Base-by-base conservation (phyloP, 495 filamentous ascomycete species). In the Penicillium macrosclerotiorum region DNA sequence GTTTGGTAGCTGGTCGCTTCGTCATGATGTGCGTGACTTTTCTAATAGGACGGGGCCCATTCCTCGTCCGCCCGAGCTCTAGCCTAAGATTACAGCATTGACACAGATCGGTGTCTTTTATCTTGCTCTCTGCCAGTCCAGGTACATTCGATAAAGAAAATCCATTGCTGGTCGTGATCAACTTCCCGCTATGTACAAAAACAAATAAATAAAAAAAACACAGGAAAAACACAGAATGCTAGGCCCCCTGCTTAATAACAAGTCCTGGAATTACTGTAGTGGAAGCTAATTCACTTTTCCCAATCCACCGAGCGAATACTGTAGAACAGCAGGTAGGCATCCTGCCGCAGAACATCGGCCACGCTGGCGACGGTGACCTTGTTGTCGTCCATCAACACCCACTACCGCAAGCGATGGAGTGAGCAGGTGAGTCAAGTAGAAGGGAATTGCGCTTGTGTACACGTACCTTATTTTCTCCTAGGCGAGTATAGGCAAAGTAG, bases 341-440 rank as follows among this genome's bases (percentile, higher is more conserved):
- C 76, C 30, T 85, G 86, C 19, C 74, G 78, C 18, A 96, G 75
- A 6, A 95, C 91, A 40, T 95, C 84, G 5, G 81, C 78, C 54
- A 90, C 87, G 13, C 73, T 75, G 16, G 86, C 89, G 37, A 88
- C 53, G 36, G 88, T 89, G 33, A 96, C 90, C 59, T 86, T 86
- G 59, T 89, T 89, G 63, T 96, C 91, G 52, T 96, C 90, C 72
- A 95, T 95, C 22, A 81, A 75, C 60, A 91, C 90, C 91, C 91
- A 96, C 80, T 92, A 45, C 14, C 53, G 32, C 24, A 25, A 12
- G 38, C n/a, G 32, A 24, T 5, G 24, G n/a, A n/a, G n/a, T n/a
- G n/a, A n/a, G n/a, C n/a, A n/a, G n/a, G n/a, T n/a, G n/a, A n/a
- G n/a, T n/a, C n/a, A n/a, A 34, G 1, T 14, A 37, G 13, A 13